These are phyloP conservation scores for Fusarium coicis DNA, from an alignment of 2,329 filamentous ascomycete species.

Conservation along the genomic window DNA sequence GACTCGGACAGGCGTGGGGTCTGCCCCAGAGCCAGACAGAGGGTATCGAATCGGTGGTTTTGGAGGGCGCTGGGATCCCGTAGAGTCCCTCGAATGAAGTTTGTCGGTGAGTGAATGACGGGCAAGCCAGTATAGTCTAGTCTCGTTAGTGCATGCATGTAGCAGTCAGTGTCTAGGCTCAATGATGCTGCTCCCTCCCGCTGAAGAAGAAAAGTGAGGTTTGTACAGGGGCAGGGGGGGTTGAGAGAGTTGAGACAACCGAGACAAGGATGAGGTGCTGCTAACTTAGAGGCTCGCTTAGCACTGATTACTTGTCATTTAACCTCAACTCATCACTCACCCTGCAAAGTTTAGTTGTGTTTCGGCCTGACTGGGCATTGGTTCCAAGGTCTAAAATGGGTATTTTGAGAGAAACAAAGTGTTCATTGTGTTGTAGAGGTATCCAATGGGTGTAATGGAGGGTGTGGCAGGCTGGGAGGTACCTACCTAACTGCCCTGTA, in stretches of 20 bases:
- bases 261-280: slow-evolving; percentile 7
- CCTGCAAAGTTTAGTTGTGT: slow-evolving; percentile 9
- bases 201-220: slow-evolving; percentile 21
- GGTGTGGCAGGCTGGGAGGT: background rate
- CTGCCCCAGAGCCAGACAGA: slow-evolving; percentile 36
- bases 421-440: slow-evolving; percentile 1
- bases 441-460: background rate
- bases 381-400: slow-evolving; percentile 5
- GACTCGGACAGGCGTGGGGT: slow-evolving; percentile 23
- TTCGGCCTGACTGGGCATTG: slow-evolving; percentile 5
- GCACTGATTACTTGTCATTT: slow-evolving; percentile 33
- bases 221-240: slow-evolving; percentile 2
- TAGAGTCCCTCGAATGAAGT: background rate
- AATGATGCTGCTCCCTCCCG: background rate
- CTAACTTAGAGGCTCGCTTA: slow-evolving; percentile 22
- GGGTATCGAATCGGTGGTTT: slow-evolving; percentile 39
- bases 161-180: slow-evolving; percentile 1
- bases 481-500: background rate
- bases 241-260: slow-evolving; percentile 3
- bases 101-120: slow-evolving; percentile 14
- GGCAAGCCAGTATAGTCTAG: background rate
- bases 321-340: slow-evolving; percentile 5
- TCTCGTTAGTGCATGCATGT: background rate
- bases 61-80: slow-evolving; percentile 6
- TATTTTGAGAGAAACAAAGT: slow-evolving; percentile 20